Evolutionary conservation across 805 yeast genomes (phyloP), one percentile per base, ranked within the genome.

Genomic region (Metschnikowia corniflorae): DNA sequence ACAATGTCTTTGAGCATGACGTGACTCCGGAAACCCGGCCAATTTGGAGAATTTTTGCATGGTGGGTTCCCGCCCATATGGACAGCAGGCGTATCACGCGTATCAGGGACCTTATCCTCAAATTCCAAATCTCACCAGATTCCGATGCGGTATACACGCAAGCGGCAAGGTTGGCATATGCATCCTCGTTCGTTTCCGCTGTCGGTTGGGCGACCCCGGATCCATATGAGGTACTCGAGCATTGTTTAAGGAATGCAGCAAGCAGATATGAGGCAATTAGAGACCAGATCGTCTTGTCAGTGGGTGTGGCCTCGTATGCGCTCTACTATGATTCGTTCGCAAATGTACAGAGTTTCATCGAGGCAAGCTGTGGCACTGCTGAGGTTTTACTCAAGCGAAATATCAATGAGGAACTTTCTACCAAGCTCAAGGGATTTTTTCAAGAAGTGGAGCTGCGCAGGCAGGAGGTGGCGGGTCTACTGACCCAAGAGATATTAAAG

Each of bases 261-360:
- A 88, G 86, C 54, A 82, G 84, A 5, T 84, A 84, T 53, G 81
- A 80, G 39, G 76, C 77, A 8, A 88, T 89, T 5, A 68, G 95
- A 16, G 77, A 73, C 15, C 78, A 78, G 33, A 63, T 84, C 32
- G 91, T 89, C 0, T 68, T 77, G 2, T 60, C 81, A 5, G 54
- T 87, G 28, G 73, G 77, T 8, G 71, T 61, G 4, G 47, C 75
- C 12, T 63, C 74, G 3, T 58, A 61, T 39, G 49, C 69, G 1
- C 64, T 68, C 36, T 69, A 68, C 32, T 60, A 64, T 17, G 75
- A 74, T 29, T 63, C 76, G 0, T 58, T 57, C 21, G 50, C 61
- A 2, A 61, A 57, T 35, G 66, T 67, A 17, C 59, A 56, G 2
- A 59, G 55, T 2, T 75, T 76, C 41, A 38, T 74, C n/a, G 42